Base-by-base conservation (phyloP, 345 rosid genomes). In the Murraya koenigii region DNA sequence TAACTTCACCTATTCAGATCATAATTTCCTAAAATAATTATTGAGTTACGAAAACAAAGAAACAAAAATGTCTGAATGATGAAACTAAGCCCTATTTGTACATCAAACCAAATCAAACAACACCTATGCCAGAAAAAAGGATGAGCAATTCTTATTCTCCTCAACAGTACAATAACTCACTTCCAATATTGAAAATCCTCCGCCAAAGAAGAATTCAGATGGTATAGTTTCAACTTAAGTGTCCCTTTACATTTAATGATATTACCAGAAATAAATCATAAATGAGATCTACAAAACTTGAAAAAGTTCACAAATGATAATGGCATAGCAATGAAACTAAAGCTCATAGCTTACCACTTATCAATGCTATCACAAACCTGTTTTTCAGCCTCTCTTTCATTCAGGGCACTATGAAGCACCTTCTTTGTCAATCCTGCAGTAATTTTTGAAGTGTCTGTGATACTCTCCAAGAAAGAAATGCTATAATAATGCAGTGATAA, bases 341-440 rank as follows among this genome's bases (percentile, higher is more conserved):
- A 39, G 19, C 38, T 62, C 14, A 62, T 17, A 13, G 52, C 69
- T 23, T 17, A 63, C 3, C 39, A 74, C 61, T 20, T 41, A 2
- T 75, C 2, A 69, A 55, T 28, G 66, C 55, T 75, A 71, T 69
- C 60, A 71, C 85, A 76, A 36, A 92, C 99, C 98, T 94, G 93
- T 80, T 79, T 67, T 81, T 96, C 99, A 65, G 97, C 99, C 88
- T 93, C 91, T 72, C 74, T 80, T 88, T 96, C 99, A 64, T 82
- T 91, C 76, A 88, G 44, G 4, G 75, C 87, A 82, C 99, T 93
- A 63, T 73, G 69, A 8, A 92, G 90, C 75, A 92, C 99, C 80
- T 83, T 96, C 77, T 90, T 25, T 26, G 97, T 96, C 90, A 96
- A 85, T 25, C 98, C 99, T 96, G 55, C 32, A 85, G 78, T 52